Conservation (phyloP, 225 moss, liverwort and hornwort species). For the Sphagnum tenellum region DNA sequence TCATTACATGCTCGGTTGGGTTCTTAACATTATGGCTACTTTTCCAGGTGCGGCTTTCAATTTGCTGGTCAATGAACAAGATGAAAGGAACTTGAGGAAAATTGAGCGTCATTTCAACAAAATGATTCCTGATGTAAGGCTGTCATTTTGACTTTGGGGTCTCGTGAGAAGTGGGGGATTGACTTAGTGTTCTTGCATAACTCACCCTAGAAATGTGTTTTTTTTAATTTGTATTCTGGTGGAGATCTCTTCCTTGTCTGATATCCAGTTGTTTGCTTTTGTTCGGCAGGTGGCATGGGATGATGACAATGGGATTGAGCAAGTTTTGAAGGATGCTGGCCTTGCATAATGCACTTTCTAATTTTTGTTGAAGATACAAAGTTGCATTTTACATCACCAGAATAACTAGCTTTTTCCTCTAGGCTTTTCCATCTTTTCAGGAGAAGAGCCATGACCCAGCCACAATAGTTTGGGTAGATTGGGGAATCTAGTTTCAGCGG, state of each 20-base stretch:
- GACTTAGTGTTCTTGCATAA: background rate
- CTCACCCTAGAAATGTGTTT: background rate
- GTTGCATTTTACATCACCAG: too few species aligned
- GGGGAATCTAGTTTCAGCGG: too few species aligned
- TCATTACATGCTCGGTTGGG: background rate
- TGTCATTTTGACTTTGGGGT: background rate
- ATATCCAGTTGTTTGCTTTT: conserved; percentile 2
- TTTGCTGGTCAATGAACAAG: conserved; percentile 51
- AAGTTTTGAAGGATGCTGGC: conserved; percentile 75
- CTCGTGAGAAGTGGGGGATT: background rate
- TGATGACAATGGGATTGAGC: conserved; percentile 79
- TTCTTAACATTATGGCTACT: conserved; percentile 3
- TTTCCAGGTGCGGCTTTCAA: conserved; percentile 87
- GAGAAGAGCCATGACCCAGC: too few species aligned
- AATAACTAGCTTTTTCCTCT: too few species aligned
- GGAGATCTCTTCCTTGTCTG: background rate
- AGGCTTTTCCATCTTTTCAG: too few species aligned
- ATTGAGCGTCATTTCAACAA: conserved; percentile 74
- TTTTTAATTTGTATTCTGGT: background rate
- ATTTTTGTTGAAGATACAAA: background rate
- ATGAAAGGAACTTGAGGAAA: conserved; percentile 50
- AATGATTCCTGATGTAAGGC: conserved; percentile 52
- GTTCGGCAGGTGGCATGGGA: conserved; percentile 76
- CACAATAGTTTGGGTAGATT: too few species aligned
- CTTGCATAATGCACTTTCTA: conserved; percentile 35